Percentiles rank a stretch among this genome's conserved stretches.
Conservation (phyloP, 345 rosid genomes). For the Zanthoxylum bungeanum region DNA sequence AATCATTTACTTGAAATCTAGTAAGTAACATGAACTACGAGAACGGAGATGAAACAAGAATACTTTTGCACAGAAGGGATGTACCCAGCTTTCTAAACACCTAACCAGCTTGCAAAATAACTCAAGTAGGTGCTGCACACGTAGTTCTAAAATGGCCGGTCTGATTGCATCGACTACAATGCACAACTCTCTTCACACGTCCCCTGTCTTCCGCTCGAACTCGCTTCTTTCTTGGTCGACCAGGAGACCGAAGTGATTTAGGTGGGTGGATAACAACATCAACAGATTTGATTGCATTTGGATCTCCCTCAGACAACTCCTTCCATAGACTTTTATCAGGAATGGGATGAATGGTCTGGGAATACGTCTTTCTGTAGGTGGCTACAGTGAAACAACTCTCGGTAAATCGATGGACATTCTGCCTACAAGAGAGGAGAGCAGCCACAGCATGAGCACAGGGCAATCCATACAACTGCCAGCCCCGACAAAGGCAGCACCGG, state of each 20-base stretch:
- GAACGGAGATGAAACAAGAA: conserved; percentile 3
- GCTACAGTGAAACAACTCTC: conserved; percentile 98
- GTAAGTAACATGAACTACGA: conserved; percentile 18
- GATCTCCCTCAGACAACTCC: conserved; percentile 74
- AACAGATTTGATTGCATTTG: conserved; percentile 36
- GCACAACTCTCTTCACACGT: conserved; percentile 86
- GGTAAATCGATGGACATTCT: conserved; percentile 91
- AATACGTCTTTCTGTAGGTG: conserved; percentile 84
- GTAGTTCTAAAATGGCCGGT: conserved; percentile 99
- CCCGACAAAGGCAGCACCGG: conserved; percentile 90
- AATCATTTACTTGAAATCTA: conserved; percentile 22
- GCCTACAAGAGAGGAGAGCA: conserved; percentile 95
- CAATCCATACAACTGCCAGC: conserved; percentile 94
- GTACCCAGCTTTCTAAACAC: conserved; percentile 13
- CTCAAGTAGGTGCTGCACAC: conserved; percentile 89
- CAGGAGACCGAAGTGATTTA: conserved; percentile 87
- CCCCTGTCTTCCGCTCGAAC: conserved; percentile 94
- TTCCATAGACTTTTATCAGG: conserved; percentile 93
- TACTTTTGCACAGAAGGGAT: conserved; percentile 24
- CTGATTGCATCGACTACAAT: conserved; percentile 97
- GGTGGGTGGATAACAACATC: conserved; percentile 72
- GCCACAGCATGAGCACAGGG: conserved; percentile 99
- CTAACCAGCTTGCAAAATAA: neutral
- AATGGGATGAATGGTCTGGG: conserved; percentile 94
- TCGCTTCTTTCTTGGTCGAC: conserved; percentile 91